phyloP scores from a whole-genome alignment of 2,329 filamentous ascomycete species.

The Xylariales sp. region DNA sequence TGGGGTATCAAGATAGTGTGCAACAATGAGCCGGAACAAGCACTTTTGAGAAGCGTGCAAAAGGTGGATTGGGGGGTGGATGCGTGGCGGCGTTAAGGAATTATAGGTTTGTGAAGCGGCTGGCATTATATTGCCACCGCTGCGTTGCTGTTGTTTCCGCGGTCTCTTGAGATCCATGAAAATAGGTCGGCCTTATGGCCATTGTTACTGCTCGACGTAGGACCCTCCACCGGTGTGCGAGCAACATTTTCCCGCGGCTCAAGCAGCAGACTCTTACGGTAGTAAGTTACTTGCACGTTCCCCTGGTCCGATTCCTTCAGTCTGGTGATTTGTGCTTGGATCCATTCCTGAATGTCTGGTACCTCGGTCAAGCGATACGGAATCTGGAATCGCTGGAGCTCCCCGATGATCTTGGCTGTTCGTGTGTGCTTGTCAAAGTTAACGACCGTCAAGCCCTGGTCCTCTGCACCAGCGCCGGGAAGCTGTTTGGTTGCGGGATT shows the following conservation, averaged over 20 bases:
- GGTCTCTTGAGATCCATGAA: slow-evolving; percentile 47
- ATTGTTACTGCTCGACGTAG: slow-evolving; percentile 18
- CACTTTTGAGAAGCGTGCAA: not conserved
- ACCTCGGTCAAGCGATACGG: slow-evolving; percentile 81
- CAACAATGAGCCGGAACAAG: slow-evolving; percentile 13
- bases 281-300: slow-evolving; percentile 60
- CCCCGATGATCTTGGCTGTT: slow-evolving; percentile 91
- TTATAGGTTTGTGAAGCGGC: too few species aligned
- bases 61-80: not conserved
- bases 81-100: too few species aligned
- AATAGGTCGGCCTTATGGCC: slow-evolving; percentile 38
- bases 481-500: slow-evolving; percentile 83
- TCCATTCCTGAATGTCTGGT: slow-evolving; percentile 88
- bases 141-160: slow-evolving; percentile 23
- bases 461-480: slow-evolving; percentile 46
- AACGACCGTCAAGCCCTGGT: slow-evolving; percentile 74
- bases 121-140: slow-evolving; percentile 4
- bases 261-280: slow-evolving; percentile 77
- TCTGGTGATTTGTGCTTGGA: slow-evolving; percentile 73
- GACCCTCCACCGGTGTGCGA: slow-evolving; percentile 27
- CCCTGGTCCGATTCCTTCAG: slow-evolving; percentile 59
- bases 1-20: slow-evolving; percentile 27
- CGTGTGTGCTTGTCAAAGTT: slow-evolving; percentile 98
- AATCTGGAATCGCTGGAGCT: slow-evolving; percentile 93
- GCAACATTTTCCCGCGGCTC: slow-evolving; percentile 63